These are phyloP conservation scores for Punica granatum DNA, from an alignment of 345 rosid genomes.

Conservation along the genomic window DNA sequence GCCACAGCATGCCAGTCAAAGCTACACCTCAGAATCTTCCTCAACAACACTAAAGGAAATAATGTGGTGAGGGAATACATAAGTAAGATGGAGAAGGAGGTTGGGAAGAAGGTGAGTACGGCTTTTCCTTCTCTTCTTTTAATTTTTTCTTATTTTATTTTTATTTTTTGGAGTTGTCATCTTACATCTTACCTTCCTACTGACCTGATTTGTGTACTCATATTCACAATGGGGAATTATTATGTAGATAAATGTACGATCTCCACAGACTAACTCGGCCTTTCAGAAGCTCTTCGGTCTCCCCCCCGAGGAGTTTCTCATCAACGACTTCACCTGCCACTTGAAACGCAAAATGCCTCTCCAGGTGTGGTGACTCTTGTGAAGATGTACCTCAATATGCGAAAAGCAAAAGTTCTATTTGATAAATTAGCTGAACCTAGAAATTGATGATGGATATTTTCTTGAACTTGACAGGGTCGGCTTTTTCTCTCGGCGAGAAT, in stretches of 20 bases:
- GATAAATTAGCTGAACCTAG: neutral
- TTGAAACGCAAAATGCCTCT: constrained; percentile 85
- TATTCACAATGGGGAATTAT: neutral
- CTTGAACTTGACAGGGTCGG: constrained; percentile 61
- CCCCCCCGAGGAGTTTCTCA: constrained; percentile 92
- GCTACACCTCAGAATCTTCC: constrained; percentile 79
- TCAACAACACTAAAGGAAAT: constrained; percentile 81
- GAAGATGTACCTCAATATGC: constrained; percentile 9
- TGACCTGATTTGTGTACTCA: neutral
- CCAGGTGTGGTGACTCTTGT: constrained; percentile 48
- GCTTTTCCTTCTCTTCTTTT: neutral
- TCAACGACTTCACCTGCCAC: constrained; percentile 97
- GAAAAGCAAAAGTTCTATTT: neutral
- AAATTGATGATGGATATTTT: neutral
- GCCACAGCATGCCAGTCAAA: constrained; percentile 96
- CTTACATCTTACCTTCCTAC: neutral
- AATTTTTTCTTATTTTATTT: neutral
- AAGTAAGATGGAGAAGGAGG: constrained; percentile 98
- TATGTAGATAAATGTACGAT: constrained; percentile 76
- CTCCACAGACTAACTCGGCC: constrained; percentile 95
- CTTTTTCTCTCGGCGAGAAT: constrained; percentile 87
- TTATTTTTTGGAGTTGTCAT: constrained; percentile 4
- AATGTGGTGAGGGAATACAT: constrained; percentile 76
- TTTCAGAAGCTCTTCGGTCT: constrained; percentile 96
- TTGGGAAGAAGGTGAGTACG: constrained; percentile 75